Evolutionary conservation across 2,329 filamentous ascomycete genomes (phyloP), one percentile per base, ranked within the genome.

Genomic region (Shiraia sp.): DNA sequence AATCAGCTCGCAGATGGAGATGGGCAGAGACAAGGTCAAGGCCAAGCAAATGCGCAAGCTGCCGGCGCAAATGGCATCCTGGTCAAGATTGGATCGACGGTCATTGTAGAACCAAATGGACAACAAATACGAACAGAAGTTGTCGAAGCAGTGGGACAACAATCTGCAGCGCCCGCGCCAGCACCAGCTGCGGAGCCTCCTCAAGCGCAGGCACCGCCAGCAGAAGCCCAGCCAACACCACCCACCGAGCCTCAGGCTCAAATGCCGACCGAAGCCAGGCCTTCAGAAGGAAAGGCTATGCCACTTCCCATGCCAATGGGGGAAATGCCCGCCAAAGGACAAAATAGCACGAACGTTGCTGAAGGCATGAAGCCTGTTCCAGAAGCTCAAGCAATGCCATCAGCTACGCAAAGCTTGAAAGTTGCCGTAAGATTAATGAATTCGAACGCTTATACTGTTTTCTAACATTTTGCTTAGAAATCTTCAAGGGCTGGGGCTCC

Each of bases 371-470:
- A 32, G 26, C 17, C 36, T 13, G 15, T 16, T 13, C 13, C 39
- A 25, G 40, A 47, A 13, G 26, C 47, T 12, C 29, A 50, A 35
- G 23, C 43, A 19, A 42, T 45, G n/a, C 28, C 30, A 23, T 17
- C 32, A 17, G 19, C 32, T 4, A 31, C 28, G 15, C 46, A 40
- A 38, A 42, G 36, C 12, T 37, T 32, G 23, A 53, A 46, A 27
- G 45, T 40, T 26, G 48, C 36, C 15, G 57, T 61, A 54, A 8
- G 56, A 47, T 28, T 14, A 8, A 6, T 10, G 4, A 2, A 19
- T 19, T 32, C 1, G 17, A 14, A 2, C 4, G n/a, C 7, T 4
- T 22, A 3, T 3, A n/a, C 24, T 8, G 3, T 3, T 6, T 24
- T 19, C 32, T 45, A 40, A 45, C 27, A 23, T 17, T 2, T 13